Evolutionary conservation across 148 eudicot species (phyloP).

Genomic region (Spergularia bocconei): DNA sequence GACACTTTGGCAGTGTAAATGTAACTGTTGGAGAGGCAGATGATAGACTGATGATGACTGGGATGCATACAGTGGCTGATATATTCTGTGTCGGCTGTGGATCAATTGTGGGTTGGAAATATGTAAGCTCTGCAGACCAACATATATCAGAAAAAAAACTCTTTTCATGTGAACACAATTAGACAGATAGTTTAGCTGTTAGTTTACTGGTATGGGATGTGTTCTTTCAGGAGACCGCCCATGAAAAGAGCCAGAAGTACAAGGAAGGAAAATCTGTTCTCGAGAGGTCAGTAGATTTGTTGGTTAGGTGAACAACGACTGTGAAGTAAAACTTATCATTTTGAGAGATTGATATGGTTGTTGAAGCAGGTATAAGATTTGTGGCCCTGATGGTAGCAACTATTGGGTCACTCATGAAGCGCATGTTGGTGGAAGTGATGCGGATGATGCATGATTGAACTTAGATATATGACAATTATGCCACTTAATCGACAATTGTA

Average conservation of each 20-base stretch:
- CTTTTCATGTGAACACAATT: neutral
- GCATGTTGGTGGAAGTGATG: slow-evolving; percentile 77
- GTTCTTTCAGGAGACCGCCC: slow-evolving; percentile 82
- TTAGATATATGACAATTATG: slow-evolving; percentile 5
- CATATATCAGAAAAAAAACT: neutral
- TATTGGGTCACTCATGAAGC: slow-evolving; percentile 70
- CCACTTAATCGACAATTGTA: slow-evolving; percentile 47
- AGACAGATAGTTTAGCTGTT: neutral
- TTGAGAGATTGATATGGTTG: neutral
- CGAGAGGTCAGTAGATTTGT: slow-evolving; percentile 57
- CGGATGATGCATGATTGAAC: slow-evolving; percentile 62
- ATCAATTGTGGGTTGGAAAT: slow-evolving; percentile 87
- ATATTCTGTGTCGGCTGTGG: slow-evolving; percentile 89
- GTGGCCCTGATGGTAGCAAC: slow-evolving; percentile 83
- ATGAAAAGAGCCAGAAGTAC: slow-evolving; percentile 85
- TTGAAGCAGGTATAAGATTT: slow-evolving; percentile 66
- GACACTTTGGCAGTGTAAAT: slow-evolving; percentile 53
- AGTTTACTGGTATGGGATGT: slow-evolving; percentile 26
- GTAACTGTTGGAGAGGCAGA: slow-evolving; percentile 68
- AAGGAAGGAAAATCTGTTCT: slow-evolving; percentile 99
- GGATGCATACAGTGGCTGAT: slow-evolving; percentile 83
- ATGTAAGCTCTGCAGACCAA: slow-evolving; percentile 54
- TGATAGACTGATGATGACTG: slow-evolving; percentile 89
- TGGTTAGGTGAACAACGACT: neutral
- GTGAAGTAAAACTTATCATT: neutral